phyloP scores from a whole-genome alignment of 73 alveolate species.

The Blepharisma japonicum region DNA sequence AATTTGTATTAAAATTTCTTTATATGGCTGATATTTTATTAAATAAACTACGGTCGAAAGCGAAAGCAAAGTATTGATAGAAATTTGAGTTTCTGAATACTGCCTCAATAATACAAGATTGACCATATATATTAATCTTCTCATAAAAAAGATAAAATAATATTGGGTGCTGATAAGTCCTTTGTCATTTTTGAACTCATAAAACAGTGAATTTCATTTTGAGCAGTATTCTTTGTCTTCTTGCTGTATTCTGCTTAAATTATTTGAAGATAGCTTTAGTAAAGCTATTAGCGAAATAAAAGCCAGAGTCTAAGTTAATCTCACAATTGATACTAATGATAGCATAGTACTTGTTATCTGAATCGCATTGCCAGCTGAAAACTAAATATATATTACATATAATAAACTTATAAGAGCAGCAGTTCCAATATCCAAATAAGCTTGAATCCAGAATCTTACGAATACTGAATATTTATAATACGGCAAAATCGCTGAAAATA shows the following conservation, averaged over 20 bases:
- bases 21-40: background rate
- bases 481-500: background rate
- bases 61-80: background rate
- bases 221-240: too few relatives aligned
- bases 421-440: background rate
- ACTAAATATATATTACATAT: background rate
- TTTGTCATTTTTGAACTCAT: slow-evolving; percentile 24
- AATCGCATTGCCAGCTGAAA: background rate
- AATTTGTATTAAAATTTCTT: background rate
- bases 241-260: too few relatives aligned
- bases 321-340: too few relatives aligned
- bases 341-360: too few relatives aligned
- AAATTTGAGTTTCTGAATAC: background rate
- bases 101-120: background rate
- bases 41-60: background rate
- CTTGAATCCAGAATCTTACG: background rate
- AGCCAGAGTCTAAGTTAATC: too few relatives aligned
- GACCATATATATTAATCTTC: background rate
- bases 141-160: slow-evolving; percentile 1
- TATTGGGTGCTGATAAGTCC: background rate
- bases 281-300: too few relatives aligned
- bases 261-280: too few relatives aligned
- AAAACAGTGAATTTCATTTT: background rate
- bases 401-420: slow-evolving; percentile 14
- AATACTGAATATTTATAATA: slow-evolving; percentile 17